Conservation (phyloP, 495 filamentous ascomycete genomes). For the Aspergillus avenaceus region DNA sequence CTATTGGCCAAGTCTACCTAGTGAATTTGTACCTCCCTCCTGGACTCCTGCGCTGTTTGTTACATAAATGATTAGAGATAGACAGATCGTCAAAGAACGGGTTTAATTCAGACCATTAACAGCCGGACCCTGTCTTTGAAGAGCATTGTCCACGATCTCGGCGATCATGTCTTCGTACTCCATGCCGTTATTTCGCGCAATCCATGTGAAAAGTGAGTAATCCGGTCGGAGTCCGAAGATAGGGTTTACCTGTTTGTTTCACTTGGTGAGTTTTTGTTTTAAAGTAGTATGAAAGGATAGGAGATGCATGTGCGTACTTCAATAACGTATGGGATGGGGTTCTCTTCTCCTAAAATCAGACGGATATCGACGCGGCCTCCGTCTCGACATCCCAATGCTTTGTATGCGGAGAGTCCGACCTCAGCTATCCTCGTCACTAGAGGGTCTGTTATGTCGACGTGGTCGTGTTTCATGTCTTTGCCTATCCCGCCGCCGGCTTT, state of each 20-base stretch:
- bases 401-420: conserved; percentile 1
- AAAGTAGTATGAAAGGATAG: not conserved
- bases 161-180: not conserved
- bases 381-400: conserved; percentile 5
- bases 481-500: not conserved
- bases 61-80: no score
- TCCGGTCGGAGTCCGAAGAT: not conserved
- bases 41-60: no score
- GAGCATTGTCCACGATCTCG: not conserved
- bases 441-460: not conserved
- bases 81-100: no score
- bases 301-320: conserved; percentile 8
- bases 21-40: no score
- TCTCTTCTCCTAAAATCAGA: not conserved
- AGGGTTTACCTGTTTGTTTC: not conserved
- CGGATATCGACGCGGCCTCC: conserved; percentile 11
- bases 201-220: not conserved
- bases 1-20: no score
- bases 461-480: not conserved
- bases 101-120: not conserved
- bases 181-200: conserved; percentile 3
- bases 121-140: not conserved
- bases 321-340: conserved; percentile 2
- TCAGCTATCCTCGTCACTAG: not conserved
- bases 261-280: not conserved